Percentiles rank a stretch among this genome's conserved stretches.
phyloP scores from a whole-genome alignment of 2,329 filamentous ascomycete genomes.

The Ophiostoma angusticollis region DNA sequence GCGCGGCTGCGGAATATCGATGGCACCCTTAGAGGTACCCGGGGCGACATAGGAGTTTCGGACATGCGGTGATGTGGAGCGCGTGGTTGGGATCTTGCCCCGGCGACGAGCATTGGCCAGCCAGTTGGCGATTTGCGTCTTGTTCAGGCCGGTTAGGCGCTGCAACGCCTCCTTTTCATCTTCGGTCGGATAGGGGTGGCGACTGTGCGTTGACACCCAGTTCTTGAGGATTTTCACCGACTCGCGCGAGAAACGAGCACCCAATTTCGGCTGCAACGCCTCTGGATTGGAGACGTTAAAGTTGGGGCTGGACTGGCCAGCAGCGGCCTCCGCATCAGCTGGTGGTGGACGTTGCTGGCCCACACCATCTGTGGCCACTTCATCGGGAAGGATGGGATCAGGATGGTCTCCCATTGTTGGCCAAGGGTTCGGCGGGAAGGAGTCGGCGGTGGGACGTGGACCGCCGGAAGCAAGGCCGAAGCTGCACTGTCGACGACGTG shows the following conservation, averaged over 20 bases:
- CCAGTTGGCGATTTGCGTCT: slow-evolving; percentile 83
- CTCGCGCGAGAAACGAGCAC: slow-evolving; percentile 65
- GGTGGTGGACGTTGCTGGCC: slow-evolving; percentile 13
- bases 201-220: slow-evolving; percentile 68
- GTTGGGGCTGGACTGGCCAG: slow-evolving; percentile 12
- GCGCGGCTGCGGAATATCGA: slow-evolving; percentile 58
- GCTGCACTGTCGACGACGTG: slow-evolving; percentile 45
- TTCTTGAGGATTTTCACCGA: slow-evolving; percentile 70
- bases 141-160: slow-evolving; percentile 64
- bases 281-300: too few relatives aligned
- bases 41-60: slow-evolving; percentile 41
- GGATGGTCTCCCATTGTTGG: slow-evolving; percentile 31
- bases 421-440: slow-evolving; percentile 34
- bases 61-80: slow-evolving; percentile 57
- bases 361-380: slow-evolving; percentile 17
- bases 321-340: too few relatives aligned
- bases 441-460: slow-evolving; percentile 22
- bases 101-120: slow-evolving; percentile 77
- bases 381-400: slow-evolving; percentile 27
- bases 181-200: slow-evolving; percentile 79
- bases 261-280: slow-evolving; percentile 43
- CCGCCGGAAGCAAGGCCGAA: slow-evolving; percentile 28
- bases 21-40: slow-evolving; percentile 29
- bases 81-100: slow-evolving; percentile 59
- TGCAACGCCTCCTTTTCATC: slow-evolving; percentile 74